These are phyloP conservation scores for Venturiaceae sp. DNA, from an alignment of 2,329 filamentous ascomycete species.

Conservation along the genomic window DNA sequence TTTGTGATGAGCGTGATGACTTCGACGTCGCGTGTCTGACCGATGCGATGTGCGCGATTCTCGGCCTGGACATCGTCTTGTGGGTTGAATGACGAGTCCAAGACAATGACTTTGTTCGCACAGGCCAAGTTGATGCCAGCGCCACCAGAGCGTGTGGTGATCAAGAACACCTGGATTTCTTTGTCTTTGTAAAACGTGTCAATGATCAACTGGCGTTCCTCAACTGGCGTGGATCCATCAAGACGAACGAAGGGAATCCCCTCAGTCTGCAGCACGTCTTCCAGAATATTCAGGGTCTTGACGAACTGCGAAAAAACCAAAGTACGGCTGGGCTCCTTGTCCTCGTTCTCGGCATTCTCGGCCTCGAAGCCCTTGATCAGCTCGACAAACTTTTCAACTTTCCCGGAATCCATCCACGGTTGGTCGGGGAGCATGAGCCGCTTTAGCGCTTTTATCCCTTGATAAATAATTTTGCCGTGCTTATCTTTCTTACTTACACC, in stretches of 20 bases:
- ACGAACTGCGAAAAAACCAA: conserved; percentile 93
- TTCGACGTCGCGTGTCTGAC: conserved; percentile 83
- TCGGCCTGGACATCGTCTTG: conserved; percentile 98
- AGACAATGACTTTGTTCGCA: conserved; percentile 96
- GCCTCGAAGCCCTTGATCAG: conserved; percentile 63
- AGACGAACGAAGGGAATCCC: conserved; percentile 73
- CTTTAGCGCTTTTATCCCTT: too few relatives aligned
- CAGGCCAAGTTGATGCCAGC: conserved; percentile 93
- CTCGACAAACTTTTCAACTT: conserved; percentile 70
- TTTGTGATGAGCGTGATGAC: conserved; percentile 75
- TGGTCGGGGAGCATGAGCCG: too few relatives aligned
- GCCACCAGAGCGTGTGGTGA: conserved; percentile 91
- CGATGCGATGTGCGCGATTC: conserved; percentile 90
- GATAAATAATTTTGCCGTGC: too few relatives aligned
- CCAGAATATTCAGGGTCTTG: conserved; percentile 81
- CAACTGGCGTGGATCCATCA: conserved; percentile 73
- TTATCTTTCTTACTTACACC: conserved; percentile 12
- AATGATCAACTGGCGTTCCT: conserved; percentile 76
- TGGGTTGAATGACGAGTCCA: conserved; percentile 94
- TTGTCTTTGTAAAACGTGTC: conserved; percentile 72
- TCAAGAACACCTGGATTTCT: conserved; percentile 78
- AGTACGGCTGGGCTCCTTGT: conserved; percentile 46
- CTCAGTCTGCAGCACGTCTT: conserved; percentile 66
- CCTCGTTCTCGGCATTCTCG: conserved; percentile 51
- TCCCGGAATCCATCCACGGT: conserved; percentile 73